Evolutionary conservation across 2,329 filamentous ascomycete genomes (phyloP).

Genomic region (Paecilomyces variotii): DNA sequence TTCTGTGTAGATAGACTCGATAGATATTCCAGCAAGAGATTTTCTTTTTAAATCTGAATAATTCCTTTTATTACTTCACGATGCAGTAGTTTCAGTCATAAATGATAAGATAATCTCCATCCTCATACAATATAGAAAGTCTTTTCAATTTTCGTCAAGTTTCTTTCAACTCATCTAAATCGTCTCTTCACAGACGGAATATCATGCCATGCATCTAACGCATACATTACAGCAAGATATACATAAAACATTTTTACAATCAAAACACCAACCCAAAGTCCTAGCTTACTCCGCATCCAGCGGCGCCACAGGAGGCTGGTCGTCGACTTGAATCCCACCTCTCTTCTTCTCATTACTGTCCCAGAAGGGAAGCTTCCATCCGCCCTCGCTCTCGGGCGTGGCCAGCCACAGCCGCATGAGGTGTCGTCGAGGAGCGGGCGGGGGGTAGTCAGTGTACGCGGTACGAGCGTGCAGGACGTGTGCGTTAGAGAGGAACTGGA

Average conservation of each 20-base stretch:
- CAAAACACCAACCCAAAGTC: not conserved
- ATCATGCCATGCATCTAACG: too few relatives aligned
- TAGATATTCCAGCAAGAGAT: too few relatives aligned
- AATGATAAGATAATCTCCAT: too few relatives aligned
- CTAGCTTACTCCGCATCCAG: constrained; percentile 63
- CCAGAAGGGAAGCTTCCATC: constrained; percentile 76
- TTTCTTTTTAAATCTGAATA: too few relatives aligned
- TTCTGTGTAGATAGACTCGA: too few relatives aligned
- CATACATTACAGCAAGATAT: too few relatives aligned
- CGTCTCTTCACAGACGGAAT: too few relatives aligned
- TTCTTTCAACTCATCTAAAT: too few relatives aligned
- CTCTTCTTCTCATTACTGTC: constrained; percentile 79
- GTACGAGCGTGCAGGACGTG: constrained; percentile 78
- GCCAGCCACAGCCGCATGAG: constrained; percentile 79
- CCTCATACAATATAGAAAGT: too few relatives aligned
- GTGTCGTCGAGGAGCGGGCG: constrained; percentile 64
- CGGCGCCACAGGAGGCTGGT: constrained; percentile 65
- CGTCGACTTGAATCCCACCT: constrained; percentile 79
- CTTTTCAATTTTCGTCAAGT: too few relatives aligned
- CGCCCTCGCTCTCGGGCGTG: constrained; percentile 72
- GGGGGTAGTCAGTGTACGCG: constrained; percentile 64
- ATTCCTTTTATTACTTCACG: too few relatives aligned
- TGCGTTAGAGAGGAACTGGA: constrained; percentile 75
- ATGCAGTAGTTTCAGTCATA: too few relatives aligned
- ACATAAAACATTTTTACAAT: not conserved